Evolutionary conservation across 257 asterid genomes (phyloP).

Genomic region (Marsdenia floribunda): DNA sequence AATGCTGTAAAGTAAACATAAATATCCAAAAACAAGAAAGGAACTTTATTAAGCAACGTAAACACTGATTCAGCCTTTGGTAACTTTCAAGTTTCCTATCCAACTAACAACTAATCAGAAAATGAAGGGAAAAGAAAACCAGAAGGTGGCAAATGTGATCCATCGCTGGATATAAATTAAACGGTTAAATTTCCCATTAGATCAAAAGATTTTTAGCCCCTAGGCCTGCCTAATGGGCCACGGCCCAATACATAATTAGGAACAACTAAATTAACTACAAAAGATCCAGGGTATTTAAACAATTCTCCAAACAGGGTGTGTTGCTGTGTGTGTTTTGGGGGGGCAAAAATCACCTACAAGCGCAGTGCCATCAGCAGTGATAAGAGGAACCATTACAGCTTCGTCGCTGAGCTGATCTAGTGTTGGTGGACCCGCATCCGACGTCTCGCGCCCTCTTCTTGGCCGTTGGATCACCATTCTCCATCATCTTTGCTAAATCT

Average conservation of each 20-base stretch:
- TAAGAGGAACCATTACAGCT: constrained; percentile 15
- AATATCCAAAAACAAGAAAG: too few species aligned
- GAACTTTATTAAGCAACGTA: too few species aligned
- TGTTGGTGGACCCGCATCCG: constrained; percentile 37
- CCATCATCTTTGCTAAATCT: constrained; percentile 55
- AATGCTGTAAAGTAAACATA: too few species aligned
- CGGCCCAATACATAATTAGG: background rate
- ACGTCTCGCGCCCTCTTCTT: constrained; percentile 37
- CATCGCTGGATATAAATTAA: background rate
- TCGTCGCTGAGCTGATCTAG: constrained; percentile 32
- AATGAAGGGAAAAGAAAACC: too few species aligned
- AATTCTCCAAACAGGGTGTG: background rate
- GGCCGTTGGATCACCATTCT: constrained; percentile 32
- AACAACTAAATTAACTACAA: constrained; percentile 4
- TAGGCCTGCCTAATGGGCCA: background rate
- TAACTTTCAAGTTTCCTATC: too few species aligned
- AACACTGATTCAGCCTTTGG: too few species aligned
- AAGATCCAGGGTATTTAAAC: background rate
- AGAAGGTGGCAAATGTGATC: too few species aligned
- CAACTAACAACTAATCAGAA: too few species aligned
- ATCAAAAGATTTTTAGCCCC: background rate
- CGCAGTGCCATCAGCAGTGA: background rate
- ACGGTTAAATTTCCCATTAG: background rate
- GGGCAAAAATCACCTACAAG: background rate
- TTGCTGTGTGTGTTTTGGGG: too few species aligned